Conservation (phyloP, 2,329 filamentous ascomycete genomes). For the Aspergillus chevalieri region DNA sequence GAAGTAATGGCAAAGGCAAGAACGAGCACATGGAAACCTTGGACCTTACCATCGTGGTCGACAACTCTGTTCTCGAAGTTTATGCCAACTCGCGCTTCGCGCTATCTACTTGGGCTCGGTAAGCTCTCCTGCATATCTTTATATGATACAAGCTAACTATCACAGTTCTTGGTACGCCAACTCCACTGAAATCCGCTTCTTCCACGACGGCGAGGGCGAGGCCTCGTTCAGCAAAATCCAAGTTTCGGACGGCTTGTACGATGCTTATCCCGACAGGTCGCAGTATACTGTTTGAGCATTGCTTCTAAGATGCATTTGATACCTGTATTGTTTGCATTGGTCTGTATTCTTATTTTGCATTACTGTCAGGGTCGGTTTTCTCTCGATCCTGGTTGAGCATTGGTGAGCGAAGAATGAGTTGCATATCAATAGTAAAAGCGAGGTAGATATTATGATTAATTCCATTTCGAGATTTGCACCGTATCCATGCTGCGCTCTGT, state of each 20-base stretch:
- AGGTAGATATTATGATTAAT: too few species aligned
- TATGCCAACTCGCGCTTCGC: constrained; percentile 17
- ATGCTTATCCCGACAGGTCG: constrained; percentile 12
- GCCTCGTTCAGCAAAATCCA: constrained; percentile 10
- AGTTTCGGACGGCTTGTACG: constrained; percentile 13
- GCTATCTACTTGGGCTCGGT: constrained; percentile 14
- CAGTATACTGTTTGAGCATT: too few species aligned
- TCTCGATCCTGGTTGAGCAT: too few species aligned
- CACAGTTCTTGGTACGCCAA: constrained; percentile 15
- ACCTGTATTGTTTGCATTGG: too few species aligned
- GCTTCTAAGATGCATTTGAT: too few species aligned
- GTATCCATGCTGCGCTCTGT: too few species aligned
- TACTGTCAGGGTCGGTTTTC: too few species aligned
- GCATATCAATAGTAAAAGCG: too few species aligned
- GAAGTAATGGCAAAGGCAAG: background rate
- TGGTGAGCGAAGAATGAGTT: too few species aligned
- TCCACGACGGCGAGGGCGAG: constrained; percentile 12
- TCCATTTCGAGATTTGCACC: too few species aligned
- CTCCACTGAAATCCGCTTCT: constrained; percentile 14
- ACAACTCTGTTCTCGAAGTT: constrained; percentile 12
- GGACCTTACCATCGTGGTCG: constrained; percentile 14
- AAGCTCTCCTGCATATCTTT: background rate
- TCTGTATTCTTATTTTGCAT: too few species aligned
- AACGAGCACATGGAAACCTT: constrained; percentile 9
- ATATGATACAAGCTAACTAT: background rate